A percentile compares a stretch with the other conserved stretches of the same genome.
Evolutionary conservation across 148 eudicot species (phyloP).

Genomic region (Arbutus unedo): DNA sequence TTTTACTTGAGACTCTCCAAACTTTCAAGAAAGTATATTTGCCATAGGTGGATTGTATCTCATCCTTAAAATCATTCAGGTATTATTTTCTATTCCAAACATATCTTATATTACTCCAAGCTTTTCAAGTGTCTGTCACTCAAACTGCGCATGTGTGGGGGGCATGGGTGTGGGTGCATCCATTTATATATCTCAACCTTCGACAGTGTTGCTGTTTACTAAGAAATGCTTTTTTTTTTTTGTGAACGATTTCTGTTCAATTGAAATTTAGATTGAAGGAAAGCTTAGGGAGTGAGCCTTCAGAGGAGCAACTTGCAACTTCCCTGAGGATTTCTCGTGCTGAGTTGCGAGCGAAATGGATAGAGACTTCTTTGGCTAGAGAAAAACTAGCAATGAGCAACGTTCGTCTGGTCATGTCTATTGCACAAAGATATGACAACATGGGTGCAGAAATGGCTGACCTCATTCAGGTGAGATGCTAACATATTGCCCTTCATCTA

Average conservation of each 20-base stretch:
- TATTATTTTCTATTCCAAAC: background rate
- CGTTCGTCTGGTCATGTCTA: slow-evolving; percentile 91
- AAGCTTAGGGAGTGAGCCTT: slow-evolving; percentile 78
- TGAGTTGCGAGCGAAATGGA: slow-evolving; percentile 57
- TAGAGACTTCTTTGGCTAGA: slow-evolving; percentile 83
- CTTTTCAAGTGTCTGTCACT: slow-evolving; percentile 3
- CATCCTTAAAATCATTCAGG: background rate
- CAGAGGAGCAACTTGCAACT: slow-evolving; percentile 80
- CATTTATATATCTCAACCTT: background rate
- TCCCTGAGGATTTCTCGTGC: slow-evolving; percentile 63
- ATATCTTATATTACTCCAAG: background rate
- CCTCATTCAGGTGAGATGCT: slow-evolving; percentile 67
- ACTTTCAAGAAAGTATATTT: background rate
- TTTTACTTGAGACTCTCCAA: background rate
- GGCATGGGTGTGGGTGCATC: background rate
- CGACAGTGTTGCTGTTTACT: background rate
- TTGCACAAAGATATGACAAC: slow-evolving; percentile 85
- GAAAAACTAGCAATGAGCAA: slow-evolving; percentile 93
- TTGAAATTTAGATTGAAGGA: slow-evolving; percentile 56
- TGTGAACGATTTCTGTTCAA: slow-evolving; percentile 11
- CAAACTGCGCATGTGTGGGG: background rate
- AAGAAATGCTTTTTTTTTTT: background rate
- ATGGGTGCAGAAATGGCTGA: slow-evolving; percentile 97
- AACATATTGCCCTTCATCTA: background rate
- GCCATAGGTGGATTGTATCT: background rate